phyloP scores from a whole-genome alignment of 208 protist genomes.

The Trichomonas vaginalis region DNA sequence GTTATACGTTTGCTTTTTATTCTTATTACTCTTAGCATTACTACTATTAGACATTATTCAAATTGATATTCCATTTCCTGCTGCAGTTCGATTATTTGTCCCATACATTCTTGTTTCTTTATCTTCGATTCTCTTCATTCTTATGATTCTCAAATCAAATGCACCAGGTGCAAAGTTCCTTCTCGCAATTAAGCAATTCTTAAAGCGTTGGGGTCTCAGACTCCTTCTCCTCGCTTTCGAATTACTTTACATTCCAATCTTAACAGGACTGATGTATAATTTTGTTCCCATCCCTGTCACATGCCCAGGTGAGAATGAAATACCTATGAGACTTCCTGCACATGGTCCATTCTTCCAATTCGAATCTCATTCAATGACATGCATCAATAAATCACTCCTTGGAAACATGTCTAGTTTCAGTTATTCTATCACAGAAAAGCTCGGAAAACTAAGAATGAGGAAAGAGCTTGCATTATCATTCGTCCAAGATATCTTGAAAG shows the following conservation, averaged over 20 bases:
- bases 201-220: background rate
- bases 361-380: background rate
- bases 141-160: background rate
- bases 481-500: background rate
- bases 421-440: background rate
- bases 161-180: background rate
- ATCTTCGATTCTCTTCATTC: background rate
- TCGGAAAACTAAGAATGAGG: background rate
- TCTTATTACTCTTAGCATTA: background rate
- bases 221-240: background rate
- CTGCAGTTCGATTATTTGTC: background rate
- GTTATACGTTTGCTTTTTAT: background rate
- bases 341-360: background rate
- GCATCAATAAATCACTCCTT: background rate
- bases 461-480: background rate
- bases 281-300: background rate
- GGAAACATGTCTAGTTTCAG: background rate
- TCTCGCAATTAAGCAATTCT: background rate
- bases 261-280: background rate
- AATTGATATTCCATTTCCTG: background rate
- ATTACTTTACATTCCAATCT: background rate
- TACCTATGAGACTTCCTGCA: background rate
- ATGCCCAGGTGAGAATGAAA: background rate
- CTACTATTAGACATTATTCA: background rate
- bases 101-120: background rate